Evolutionary conservation across 352 stramenopile species (phyloP), one percentile per base, ranked within the genome.

Genomic region (Saprolegnia diclina): DNA sequence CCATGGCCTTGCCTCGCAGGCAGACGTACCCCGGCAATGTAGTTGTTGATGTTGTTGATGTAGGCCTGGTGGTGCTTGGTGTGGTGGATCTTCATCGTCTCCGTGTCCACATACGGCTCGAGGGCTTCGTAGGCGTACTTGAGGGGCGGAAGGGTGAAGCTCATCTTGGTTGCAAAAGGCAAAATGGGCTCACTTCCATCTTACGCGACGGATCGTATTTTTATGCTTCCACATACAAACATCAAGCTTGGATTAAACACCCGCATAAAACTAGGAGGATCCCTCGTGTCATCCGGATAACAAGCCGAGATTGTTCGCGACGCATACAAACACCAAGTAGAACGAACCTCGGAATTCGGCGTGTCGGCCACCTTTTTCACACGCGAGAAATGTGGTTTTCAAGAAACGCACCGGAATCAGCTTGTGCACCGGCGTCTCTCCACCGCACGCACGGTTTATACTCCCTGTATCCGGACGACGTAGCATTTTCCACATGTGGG

Each of bases 1-100:
- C 56, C 18, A 57, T 22, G 56, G 42, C 32, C 13, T 29, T 11
- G 16, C 3, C n/a, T n/a, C 9, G 35, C 19, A 9, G n/a, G 16
- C n/a, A 24, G 32, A 74, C 79, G 48, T 68, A 86, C 79, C 68
- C 79, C 81, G 45, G 69, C 74, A 72, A 94, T 90, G 73, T 83
- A 92, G 72, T 85, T 90, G 83, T 97, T 92, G 78, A 93, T 91
- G 77, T 94, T 94, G 82, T 92, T 94, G 64, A 94, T 83, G 73
- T 94, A 94, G 37, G 79, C 82, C 76, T 94, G 83, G 83, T 97
- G 89, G 77, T 97, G 89, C 77, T 96, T 96, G 55, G 83, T 92
- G 79, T 97, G 89, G 78, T 97, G 89, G 78, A 95, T 96, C 72
- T 94, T 92, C 85, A 97, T 91, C 35, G 89, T 97, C 38, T 72